phyloP scores from a whole-genome alignment of 352 stramenopile species.

The Globisporangium apiculatum region DNA sequence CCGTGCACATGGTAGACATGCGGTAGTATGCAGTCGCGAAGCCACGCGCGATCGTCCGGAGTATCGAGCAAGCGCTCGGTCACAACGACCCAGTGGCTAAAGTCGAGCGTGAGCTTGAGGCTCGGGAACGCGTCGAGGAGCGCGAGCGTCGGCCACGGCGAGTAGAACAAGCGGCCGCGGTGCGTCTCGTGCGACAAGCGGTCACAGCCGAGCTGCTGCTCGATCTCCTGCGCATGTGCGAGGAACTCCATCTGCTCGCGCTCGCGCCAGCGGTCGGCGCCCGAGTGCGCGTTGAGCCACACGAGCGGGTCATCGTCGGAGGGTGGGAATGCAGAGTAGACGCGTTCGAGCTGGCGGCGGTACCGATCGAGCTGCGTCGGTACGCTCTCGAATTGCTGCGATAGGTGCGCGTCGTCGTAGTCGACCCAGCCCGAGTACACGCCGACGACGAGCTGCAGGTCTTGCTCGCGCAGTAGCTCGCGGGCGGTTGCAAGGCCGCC shows the following conservation, averaged over 20 bases:
- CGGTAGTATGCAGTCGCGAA: slow-evolving; percentile 35
- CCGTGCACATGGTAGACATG: slow-evolving; percentile 60
- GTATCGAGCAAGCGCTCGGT: slow-evolving; percentile 52
- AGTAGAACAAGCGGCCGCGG: slow-evolving; percentile 60
- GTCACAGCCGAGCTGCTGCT: slow-evolving; percentile 23
- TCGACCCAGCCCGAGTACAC: slow-evolving; percentile 70
- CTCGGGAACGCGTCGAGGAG: slow-evolving; percentile 51
- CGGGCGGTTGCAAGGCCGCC: slow-evolving; percentile 30
- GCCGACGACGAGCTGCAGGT: slow-evolving; percentile 53
- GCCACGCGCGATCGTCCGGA: slow-evolving; percentile 28
- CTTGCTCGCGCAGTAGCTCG: slow-evolving; percentile 33
- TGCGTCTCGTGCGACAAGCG: slow-evolving; percentile 57
- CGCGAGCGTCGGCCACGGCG: slow-evolving; percentile 55
- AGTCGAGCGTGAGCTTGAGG: slow-evolving; percentile 63
- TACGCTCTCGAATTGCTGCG: slow-evolving; percentile 50
- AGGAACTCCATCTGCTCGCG: slow-evolving; percentile 45
- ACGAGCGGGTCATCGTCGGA: slow-evolving; percentile 15
- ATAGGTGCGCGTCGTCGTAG: slow-evolving; percentile 48
- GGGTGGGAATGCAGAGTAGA: slow-evolving; percentile 23
- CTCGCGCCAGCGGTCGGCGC: slow-evolving; percentile 44
- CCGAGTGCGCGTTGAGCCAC: slow-evolving; percentile 56
- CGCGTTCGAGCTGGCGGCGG: slow-evolving; percentile 21
- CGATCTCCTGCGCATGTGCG: slow-evolving; percentile 36
- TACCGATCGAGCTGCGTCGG: slow-evolving; percentile 31
- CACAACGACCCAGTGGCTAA: slow-evolving; percentile 60